Percentiles rank a stretch among this genome's conserved stretches.
These are phyloP conservation scores for Sphenostylis stenocarpa DNA, from an alignment of 306 rosid species.

Conservation along the genomic window DNA sequence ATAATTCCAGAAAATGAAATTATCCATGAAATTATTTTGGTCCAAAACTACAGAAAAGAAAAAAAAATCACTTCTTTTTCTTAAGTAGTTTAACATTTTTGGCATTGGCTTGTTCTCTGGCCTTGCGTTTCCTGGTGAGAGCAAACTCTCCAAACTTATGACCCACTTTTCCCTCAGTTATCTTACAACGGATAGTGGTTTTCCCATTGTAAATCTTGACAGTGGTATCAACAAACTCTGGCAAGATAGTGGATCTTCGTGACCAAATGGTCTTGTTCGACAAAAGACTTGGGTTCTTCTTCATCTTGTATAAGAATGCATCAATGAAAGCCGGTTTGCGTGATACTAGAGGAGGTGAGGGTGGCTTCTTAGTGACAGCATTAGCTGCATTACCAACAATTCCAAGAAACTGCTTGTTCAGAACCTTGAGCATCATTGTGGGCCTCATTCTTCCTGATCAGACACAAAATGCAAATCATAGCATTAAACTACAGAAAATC, in stretches of 20 bases:
- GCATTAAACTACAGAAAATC: background rate
- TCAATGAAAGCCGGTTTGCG: slow-evolving; percentile 36
- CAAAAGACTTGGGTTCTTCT: slow-evolving; percentile 34
- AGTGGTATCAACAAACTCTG: slow-evolving; percentile 36
- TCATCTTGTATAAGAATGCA: slow-evolving; percentile 43
- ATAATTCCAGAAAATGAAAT: background rate
- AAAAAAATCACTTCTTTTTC: slow-evolving; percentile 42
- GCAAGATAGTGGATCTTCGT: slow-evolving; percentile 43
- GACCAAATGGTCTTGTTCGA: slow-evolving; percentile 43
- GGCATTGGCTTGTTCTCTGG: slow-evolving; percentile 35
- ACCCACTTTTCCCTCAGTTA: slow-evolving; percentile 45
- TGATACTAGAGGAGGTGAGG: background rate
- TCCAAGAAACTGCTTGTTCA: slow-evolving; percentile 39
- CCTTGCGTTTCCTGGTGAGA: slow-evolving; percentile 45
- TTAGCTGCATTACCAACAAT: slow-evolving; percentile 17
- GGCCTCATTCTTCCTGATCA: slow-evolving; percentile 40
- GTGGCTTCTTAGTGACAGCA: background rate
- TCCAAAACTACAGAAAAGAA: background rate
- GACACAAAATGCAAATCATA: background rate
- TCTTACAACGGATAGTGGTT: slow-evolving; percentile 40
- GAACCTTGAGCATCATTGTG: slow-evolving; percentile 28
- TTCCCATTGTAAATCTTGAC: slow-evolving; percentile 48
- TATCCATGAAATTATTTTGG: background rate
- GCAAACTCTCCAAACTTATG: slow-evolving; percentile 49
- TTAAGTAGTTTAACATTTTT: slow-evolving; percentile 39